Percentiles rank a stretch among this genome's conserved stretches.
These are phyloP conservation scores for Rhodotorula toruloides DNA, from an alignment of 768 basidiomycete genomes.

Conservation along the genomic window DNA sequence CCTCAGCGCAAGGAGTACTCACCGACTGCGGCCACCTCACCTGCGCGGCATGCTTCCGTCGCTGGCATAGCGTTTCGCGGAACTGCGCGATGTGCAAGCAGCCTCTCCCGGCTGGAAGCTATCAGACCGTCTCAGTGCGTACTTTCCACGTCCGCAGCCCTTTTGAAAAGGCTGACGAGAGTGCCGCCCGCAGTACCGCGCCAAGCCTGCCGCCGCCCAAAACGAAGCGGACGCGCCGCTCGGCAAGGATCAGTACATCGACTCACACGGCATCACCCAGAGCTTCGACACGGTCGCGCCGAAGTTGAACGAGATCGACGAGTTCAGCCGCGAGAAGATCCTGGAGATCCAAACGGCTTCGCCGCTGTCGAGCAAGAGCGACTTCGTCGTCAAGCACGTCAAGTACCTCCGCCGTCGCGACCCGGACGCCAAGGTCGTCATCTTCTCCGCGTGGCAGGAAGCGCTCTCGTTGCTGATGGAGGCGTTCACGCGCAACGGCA, in stretches of 20 bases:
- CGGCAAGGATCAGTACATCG: not conserved
- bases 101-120: constrained; percentile 3
- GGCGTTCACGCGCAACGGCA: constrained; percentile 28
- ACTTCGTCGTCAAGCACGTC: constrained; percentile 29
- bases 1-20: constrained; percentile 33
- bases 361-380: constrained; percentile 8
- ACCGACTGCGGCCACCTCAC: constrained; percentile 39
- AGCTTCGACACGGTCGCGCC: constrained; percentile 4
- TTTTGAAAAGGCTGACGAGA: too few relatives aligned
- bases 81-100: constrained; percentile 40
- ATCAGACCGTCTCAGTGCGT: constrained; percentile 15
- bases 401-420: constrained; percentile 18
- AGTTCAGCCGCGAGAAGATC: not conserved
- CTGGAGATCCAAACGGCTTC: constrained; percentile 11
- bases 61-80: constrained; percentile 17
- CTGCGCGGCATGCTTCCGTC: constrained; percentile 32
- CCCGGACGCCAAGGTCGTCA: constrained; percentile 39
- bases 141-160: too few relatives aligned
- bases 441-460: constrained; percentile 35
- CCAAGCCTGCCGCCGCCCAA: not conserved
- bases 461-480: constrained; percentile 22
- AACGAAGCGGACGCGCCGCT: not conserved
- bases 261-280: constrained; percentile 10
- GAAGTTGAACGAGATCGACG: constrained; percentile 7
- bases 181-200: constrained; percentile 10